A percentile compares a stretch with the other conserved stretches of the same genome.
phyloP scores from a whole-genome alignment of 768 basidiomycete species.

The Tremella fuciformis region DNA sequence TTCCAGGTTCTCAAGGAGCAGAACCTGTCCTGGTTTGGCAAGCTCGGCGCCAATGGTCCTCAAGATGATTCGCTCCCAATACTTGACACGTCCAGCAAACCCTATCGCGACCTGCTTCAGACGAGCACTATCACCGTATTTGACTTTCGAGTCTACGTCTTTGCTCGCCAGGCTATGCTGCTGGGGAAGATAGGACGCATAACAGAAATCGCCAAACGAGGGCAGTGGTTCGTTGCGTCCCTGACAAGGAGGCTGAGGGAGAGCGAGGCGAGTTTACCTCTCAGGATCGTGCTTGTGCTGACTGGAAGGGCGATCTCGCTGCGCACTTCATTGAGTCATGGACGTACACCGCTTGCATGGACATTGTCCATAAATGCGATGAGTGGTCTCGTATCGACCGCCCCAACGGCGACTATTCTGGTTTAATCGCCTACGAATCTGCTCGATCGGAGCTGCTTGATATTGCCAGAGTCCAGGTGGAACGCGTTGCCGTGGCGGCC shows the following conservation, averaged over 20 bases:
- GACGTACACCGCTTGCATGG: conserved; percentile 85
- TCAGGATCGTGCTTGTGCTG: conserved; percentile 51
- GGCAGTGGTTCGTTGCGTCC: conserved; percentile 68
- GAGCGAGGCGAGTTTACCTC: conserved; percentile 60
- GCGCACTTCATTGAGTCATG: conserved; percentile 83
- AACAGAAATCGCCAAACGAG: conserved; percentile 69
- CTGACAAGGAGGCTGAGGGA: conserved; percentile 74
- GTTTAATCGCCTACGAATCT: conserved; percentile 62
- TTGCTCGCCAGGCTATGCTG: conserved; percentile 77
- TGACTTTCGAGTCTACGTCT: conserved; percentile 86
- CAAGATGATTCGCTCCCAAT: conserved; percentile 78
- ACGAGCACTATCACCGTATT: conserved; percentile 88
- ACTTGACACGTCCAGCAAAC: conserved; percentile 73
- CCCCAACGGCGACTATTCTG: conserved; percentile 52
- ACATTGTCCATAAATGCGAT: conserved; percentile 75
- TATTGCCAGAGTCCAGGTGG: conserved; percentile 83
- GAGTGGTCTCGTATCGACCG: conserved; percentile 58
- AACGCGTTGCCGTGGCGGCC: conserved; percentile 71
- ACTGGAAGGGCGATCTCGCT: conserved; percentile 53
- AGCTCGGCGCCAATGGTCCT: conserved; percentile 66
- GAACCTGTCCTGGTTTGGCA: conserved; percentile 81
- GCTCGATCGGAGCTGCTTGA: conserved; percentile 85
- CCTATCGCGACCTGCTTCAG: conserved; percentile 83
- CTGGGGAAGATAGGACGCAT: conserved; percentile 68
- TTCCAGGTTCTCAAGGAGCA: conserved; percentile 54